phyloP scores from a whole-genome alignment of 345 rosid species.

The Citrus sp. region DNA sequence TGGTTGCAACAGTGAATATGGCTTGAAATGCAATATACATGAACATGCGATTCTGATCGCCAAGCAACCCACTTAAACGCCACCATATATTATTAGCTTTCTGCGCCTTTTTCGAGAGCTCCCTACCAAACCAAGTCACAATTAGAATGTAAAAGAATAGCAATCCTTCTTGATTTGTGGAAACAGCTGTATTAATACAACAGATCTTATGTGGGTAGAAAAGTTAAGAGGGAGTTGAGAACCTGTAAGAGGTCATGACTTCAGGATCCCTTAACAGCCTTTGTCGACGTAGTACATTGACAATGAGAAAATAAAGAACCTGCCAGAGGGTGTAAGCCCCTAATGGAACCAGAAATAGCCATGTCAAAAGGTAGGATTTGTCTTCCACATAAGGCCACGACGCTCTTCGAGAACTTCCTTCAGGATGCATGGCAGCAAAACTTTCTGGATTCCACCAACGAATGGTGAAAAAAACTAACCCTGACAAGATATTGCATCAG shows the following conservation, averaged over 20 bases:
- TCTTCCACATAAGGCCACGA: constrained; percentile 95
- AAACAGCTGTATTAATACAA: not conserved
- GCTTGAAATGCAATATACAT: constrained; percentile 82
- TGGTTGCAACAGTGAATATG: constrained; percentile 84
- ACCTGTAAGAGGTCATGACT: constrained; percentile 99
- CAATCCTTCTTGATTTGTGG: not conserved
- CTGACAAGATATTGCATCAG: constrained; percentile 37
- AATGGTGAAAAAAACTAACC: constrained; percentile 89
- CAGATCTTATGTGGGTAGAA: not conserved
- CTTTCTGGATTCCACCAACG: constrained; percentile 98
- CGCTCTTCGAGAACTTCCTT: constrained; percentile 55
- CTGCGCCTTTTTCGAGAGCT: constrained; percentile 81
- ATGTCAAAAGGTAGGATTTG: constrained; percentile 63
- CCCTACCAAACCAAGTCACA: constrained; percentile 35
- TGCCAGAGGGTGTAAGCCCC: constrained; percentile 91
- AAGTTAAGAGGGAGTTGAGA: constrained; percentile 2
- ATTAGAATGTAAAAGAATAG: not conserved
- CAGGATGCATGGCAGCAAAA: constrained; percentile 88
- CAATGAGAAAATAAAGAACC: constrained; percentile 80
- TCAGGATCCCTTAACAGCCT: constrained; percentile 93
- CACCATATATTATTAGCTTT: constrained; percentile 88
- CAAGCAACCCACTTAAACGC: constrained; percentile 78
- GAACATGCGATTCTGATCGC: constrained; percentile 74
- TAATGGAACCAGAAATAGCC: constrained; percentile 89
- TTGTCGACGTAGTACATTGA: constrained; percentile 86